Percentiles rank a stretch among this genome's conserved stretches.
These are phyloP conservation scores for Platanthera zijinensis DNA, from an alignment of 106 monocot genomes.

Conservation along the genomic window DNA sequence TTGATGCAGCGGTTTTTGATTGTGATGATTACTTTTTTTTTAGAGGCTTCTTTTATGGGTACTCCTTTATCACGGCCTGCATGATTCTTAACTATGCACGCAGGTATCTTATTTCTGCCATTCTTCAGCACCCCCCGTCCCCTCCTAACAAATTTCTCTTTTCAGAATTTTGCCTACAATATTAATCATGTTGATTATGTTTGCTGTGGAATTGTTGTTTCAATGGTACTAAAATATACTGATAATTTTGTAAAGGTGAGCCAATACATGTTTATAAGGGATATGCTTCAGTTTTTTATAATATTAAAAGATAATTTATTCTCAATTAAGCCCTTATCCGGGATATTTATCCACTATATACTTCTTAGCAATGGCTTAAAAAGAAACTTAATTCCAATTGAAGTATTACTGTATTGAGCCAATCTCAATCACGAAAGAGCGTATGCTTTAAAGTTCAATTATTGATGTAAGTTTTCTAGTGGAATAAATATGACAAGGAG, in stretches of 20 bases:
- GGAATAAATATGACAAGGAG: too few relatives aligned
- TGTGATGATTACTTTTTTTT: neutral
- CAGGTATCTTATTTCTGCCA: slow-evolving; percentile 33
- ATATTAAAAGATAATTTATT: neutral
- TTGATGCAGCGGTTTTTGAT: too few relatives aligned
- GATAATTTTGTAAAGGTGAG: slow-evolving; percentile 98
- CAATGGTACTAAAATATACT: slow-evolving; percentile 95
- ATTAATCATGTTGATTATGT: neutral
- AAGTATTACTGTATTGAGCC: too few relatives aligned
- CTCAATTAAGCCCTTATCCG: too few relatives aligned
- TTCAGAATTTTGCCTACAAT: neutral
- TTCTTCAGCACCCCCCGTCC: neutral
- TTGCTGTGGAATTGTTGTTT: slow-evolving; percentile 94
- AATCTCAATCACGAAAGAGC: too few relatives aligned
- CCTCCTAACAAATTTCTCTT: neutral
- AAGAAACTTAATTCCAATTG: too few relatives aligned
- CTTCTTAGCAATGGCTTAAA: too few relatives aligned
- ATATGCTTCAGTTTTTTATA: neutral
- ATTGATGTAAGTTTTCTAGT: too few relatives aligned
- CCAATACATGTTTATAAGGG: neutral
- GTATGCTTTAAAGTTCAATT: too few relatives aligned
- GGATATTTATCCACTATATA: too few relatives aligned
- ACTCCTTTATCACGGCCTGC: slow-evolving; percentile 73
- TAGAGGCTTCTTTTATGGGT: slow-evolving; percentile 99
- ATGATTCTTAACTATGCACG: slow-evolving; percentile 98